Percentiles rank a stretch among this genome's conserved stretches.
These are phyloP conservation scores for Leccinum pellstonianum DNA, from an alignment of 768 basidiomycete species.

Conservation along the genomic window DNA sequence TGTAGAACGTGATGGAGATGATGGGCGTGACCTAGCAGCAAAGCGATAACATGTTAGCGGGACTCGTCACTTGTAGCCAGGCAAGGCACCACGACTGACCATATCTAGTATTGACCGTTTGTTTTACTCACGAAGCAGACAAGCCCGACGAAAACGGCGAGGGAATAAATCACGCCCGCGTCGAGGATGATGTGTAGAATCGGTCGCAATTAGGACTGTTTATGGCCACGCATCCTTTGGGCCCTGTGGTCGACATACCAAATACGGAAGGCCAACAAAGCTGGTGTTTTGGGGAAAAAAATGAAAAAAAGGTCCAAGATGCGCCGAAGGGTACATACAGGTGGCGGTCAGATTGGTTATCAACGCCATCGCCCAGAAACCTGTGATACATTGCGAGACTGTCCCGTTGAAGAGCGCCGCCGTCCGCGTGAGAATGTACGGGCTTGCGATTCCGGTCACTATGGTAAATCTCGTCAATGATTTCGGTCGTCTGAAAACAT, in stretches of 20 bases:
- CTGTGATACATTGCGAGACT: neutral
- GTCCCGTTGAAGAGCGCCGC: neutral
- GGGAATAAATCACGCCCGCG: too few relatives aligned
- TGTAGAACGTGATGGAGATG: conserved; percentile 18
- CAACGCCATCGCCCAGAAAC: conserved; percentile 2
- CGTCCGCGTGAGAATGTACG: conserved; percentile 11
- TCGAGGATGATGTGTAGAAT: neutral
- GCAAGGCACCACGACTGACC: too few relatives aligned
- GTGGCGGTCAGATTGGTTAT: neutral
- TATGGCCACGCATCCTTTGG: neutral
- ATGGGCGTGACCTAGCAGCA: neutral
- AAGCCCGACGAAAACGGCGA: too few relatives aligned
- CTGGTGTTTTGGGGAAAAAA: neutral
- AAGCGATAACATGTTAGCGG: too few relatives aligned
- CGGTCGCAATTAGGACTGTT: neutral
- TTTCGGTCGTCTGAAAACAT: neutral
- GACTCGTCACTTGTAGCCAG: too few relatives aligned
- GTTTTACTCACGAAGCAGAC: too few relatives aligned
- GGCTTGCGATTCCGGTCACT: conserved; percentile 17
- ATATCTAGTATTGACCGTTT: too few relatives aligned
- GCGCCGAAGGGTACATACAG: neutral
- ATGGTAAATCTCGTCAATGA: neutral
- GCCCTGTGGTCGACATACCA: neutral
- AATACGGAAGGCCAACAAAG: neutral
- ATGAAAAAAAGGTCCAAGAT: too few relatives aligned